Base-by-base conservation (phyloP, 768 basidiomycete genomes). In the Fibroporia radiculosa region DNA sequence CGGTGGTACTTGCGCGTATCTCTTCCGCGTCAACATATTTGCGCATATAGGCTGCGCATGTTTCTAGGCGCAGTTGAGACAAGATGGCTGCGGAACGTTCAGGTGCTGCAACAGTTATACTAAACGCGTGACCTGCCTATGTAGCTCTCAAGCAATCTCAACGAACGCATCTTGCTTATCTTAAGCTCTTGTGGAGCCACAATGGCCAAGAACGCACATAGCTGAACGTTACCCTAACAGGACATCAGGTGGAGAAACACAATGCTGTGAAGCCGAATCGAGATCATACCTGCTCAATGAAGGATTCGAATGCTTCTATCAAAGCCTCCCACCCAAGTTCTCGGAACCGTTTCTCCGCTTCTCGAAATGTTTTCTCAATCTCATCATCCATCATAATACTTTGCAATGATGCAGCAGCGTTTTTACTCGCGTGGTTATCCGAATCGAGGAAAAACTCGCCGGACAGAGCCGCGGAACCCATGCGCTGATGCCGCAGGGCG, bases 201-300 rank as follows among this genome's bases (percentile, higher is more conserved):
- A 1, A 85, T 55, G 3, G 76, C 69, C 13, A 91, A 57, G 71
- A 85, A 76, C 1, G 84, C 78, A 61, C 86, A 89, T 71, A 80
- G 84, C 55, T 89, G 88, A 1, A 88, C 67, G 54, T 91, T 82
- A 12, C 88, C 88, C 82, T 89, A 18, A 35, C 34, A 31, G 8
- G 29, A 31, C 29, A 31, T 10, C n/a, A 31, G 29, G 23, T 27
- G 13, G 32, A 19, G n/a, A 18, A 29, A 18, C 28, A n/a, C n/a
- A n/a, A n/a, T n/a, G n/a, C n/a, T n/a, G n/a, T n/a, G n/a, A n/a
- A n/a, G n/a, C n/a, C n/a, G 12, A 3, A 13, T 31, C 27, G n/a
- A 32, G 25, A 88, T 71, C 78, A 85, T 11, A 88, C 88, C 82
- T 88, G 18, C 4, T 53, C 53, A 14, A 38, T 38, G 18, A 29